These are phyloP conservation scores for Penicillium crystallinum DNA, from an alignment of 495 filamentous ascomycete species.

Conservation along the genomic window DNA sequence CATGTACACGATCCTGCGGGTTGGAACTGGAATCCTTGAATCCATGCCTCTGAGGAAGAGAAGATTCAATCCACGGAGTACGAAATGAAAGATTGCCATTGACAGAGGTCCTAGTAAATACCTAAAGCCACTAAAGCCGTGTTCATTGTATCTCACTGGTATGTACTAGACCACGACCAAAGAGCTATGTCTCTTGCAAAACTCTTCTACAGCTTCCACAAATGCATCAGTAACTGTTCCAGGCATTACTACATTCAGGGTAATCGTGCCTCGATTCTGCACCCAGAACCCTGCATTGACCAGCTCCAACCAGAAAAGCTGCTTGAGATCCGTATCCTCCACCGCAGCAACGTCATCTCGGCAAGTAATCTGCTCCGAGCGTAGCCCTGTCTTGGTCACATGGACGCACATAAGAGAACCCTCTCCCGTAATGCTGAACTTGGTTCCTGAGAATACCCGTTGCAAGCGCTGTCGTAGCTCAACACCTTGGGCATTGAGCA, in stretches of 20 bases:
- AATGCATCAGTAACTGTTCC: background rate
- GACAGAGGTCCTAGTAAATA: too few relatives aligned
- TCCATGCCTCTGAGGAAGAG: too few relatives aligned
- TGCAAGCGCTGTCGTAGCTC: background rate
- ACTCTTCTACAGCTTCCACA: background rate
- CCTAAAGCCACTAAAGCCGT: too few relatives aligned
- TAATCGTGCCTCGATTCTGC: slow-evolving; percentile 2
- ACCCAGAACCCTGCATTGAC: slow-evolving; percentile 9
- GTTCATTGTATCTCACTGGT: background rate
- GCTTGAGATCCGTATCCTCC: slow-evolving; percentile 1
- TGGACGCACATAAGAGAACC: slow-evolving; percentile 2
- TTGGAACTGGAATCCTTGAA: too few relatives aligned
- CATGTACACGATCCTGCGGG: too few relatives aligned
- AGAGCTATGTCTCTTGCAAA: background rate
- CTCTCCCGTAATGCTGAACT: background rate
- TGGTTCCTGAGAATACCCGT: background rate
- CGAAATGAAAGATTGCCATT: too few relatives aligned
- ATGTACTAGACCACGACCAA: background rate
- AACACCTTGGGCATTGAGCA: background rate
- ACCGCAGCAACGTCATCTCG: background rate
- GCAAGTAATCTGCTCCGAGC: background rate
- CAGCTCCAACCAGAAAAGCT: slow-evolving; percentile 5
- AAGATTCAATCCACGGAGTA: too few relatives aligned
- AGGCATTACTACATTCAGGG: slow-evolving; percentile 1
- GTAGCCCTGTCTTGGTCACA: background rate